A percentile compares a stretch with the other conserved stretches of the same genome.
These are phyloP conservation scores for Plasmodium coatneyi DNA, from an alignment of 169 alveolate species.

Conservation along the genomic window DNA sequence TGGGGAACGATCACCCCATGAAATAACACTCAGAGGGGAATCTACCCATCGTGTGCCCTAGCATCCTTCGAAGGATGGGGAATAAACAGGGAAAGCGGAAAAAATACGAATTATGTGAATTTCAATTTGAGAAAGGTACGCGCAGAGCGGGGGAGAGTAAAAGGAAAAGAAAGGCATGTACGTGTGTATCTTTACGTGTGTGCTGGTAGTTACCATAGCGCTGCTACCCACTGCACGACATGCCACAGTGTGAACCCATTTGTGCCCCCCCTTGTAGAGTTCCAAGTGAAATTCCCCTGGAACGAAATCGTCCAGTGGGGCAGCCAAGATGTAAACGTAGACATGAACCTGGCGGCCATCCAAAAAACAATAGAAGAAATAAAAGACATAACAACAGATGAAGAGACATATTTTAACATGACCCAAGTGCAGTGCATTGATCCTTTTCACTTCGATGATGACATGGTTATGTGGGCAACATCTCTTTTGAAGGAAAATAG, in stretches of 20 bases:
- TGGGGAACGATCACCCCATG: not conserved
- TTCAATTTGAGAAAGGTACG: slow-evolving; percentile 46
- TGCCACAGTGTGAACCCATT: not conserved
- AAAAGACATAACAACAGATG: slow-evolving; percentile 60
- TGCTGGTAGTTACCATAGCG: not conserved
- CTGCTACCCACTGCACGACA: not conserved
- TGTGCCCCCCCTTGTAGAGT: not conserved
- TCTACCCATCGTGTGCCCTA: not conserved
- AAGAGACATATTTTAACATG: slow-evolving; percentile 36
- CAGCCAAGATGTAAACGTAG: slow-evolving; percentile 29
- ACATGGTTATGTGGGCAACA: slow-evolving; percentile 38
- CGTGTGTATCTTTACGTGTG: not conserved
- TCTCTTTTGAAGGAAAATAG: slow-evolving; percentile 32
- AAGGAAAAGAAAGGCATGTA: not conserved
- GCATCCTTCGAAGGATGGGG: slow-evolving; percentile 44
- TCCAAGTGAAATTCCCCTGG: slow-evolving; percentile 54
- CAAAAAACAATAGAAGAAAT: slow-evolving; percentile 57
- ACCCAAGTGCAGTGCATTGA: slow-evolving; percentile 24
- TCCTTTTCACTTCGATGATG: slow-evolving; percentile 24
- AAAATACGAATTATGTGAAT: slow-evolving; percentile 64
- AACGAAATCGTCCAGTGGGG: slow-evolving; percentile 64
- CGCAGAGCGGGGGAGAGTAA: not conserved
- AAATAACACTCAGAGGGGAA: not conserved
- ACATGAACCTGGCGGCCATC: not conserved
- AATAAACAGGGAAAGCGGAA: slow-evolving; percentile 27